Evolutionary conservation across 2,329 filamentous ascomycete species (phyloP), one percentile per base, ranked within the genome.

Genomic region (Myriangium duriaei): DNA sequence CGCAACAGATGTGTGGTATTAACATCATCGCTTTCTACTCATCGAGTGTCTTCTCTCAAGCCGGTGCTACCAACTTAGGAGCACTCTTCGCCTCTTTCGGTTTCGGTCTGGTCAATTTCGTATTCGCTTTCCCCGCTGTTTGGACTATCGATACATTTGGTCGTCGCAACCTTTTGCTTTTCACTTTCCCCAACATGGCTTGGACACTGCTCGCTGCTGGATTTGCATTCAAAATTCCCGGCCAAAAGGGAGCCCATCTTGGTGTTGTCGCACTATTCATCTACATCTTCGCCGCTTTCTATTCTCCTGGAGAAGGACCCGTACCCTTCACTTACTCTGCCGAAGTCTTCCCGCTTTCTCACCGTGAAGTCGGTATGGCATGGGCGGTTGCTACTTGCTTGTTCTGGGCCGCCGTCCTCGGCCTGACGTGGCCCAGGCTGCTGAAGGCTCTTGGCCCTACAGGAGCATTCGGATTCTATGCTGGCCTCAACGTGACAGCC

Each of bases 391-490:
- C 62, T 19, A 67, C 61, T 7, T 67, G 62, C 45, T 51, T 64
- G 6, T 64, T 63, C 45, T 71, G 59, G 62, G 65, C 66, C 3
- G 57, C 62, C 4, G 59, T 70, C 3, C 54, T 71, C n/a, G 64
- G 63, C 1, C 58, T 72, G 16, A 64, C 65, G 1, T 69, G 67
- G 46, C 66, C 67, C 1, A 59, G 59, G 4, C 64, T 68, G 49
- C 52, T 69, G 12, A 36, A 37, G 9, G 65, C 59, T 4, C 62
- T 74, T 53, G 65, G 58, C 5, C 58, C 67, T 1, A 63, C 64
- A 2, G 69, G 69, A 5, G 69, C 72, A 2, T 78, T 79, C 47
- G 67, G 71, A 3, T 75, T 79, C 50, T 79, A 79, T 42, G 66
- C 62, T 32, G 21, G 59, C 0, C 57, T 80, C 5, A 81, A 81